Evolutionary conservation across 73 alveolate genomes (phyloP).

Genomic region (Durusdinium trenchii): DNA sequence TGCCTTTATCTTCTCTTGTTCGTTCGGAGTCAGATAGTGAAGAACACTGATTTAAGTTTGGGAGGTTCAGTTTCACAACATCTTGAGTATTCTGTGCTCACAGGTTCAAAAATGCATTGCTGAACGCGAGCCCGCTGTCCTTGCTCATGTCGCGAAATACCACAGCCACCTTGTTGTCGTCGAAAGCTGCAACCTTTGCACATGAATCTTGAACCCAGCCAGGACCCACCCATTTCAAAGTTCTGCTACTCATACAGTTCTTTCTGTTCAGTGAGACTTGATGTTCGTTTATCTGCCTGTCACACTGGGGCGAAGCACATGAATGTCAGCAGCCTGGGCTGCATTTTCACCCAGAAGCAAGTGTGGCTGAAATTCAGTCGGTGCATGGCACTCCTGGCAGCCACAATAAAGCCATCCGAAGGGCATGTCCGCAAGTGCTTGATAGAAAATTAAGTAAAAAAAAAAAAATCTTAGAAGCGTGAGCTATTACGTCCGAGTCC

Average conservation of each 20-base stretch:
- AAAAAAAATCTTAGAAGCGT: background rate
- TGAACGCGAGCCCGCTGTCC: conserved; percentile 7
- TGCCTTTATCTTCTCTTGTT: no score
- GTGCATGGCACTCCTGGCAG: conserved; percentile 80
- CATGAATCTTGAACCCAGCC: background rate
- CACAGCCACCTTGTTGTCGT: conserved; percentile 74
- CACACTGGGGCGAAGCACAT: background rate
- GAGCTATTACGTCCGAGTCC: no score
- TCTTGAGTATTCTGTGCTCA: background rate
- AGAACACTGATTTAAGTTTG: no score
- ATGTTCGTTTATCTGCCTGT: no score
- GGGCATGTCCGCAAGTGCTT: no score
- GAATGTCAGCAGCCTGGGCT: conserved; percentile 75
- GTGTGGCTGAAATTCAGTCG: conserved; percentile 63
- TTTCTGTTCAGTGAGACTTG: background rate
- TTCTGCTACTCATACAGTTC: background rate
- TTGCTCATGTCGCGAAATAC: conserved; percentile 89
- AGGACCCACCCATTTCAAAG: background rate
- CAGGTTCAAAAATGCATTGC: background rate
- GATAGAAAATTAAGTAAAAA: no score
- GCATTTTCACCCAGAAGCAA: conserved; percentile 81
- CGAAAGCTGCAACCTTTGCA: conserved; percentile 61
- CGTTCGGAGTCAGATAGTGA: no score
- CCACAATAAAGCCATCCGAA: no score
- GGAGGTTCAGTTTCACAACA: no score